These are phyloP conservation scores for Aspergillus sojae DNA, from an alignment of 2,329 filamentous ascomycete genomes.

Conservation along the genomic window DNA sequence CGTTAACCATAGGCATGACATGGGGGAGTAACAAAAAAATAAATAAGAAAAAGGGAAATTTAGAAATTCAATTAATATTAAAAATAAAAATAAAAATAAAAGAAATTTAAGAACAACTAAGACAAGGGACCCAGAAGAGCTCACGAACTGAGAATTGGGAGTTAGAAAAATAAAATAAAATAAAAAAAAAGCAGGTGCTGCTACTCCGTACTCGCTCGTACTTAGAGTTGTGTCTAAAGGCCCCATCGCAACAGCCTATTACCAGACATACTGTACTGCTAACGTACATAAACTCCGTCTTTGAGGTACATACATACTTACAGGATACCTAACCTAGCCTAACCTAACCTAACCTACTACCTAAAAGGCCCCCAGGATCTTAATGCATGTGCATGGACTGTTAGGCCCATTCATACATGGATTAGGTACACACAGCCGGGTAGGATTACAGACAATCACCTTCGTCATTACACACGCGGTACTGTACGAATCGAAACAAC, in stretches of 20 bases:
- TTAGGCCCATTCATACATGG: slow-evolving; percentile 1
- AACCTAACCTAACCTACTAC: background rate
- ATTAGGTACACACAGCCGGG: background rate
- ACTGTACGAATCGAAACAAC: background rate
- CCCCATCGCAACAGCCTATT: background rate
- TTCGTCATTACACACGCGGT: background rate
- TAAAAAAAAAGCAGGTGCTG: slow-evolving; percentile 5
- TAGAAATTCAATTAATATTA: slow-evolving; percentile 4
- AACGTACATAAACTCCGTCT: slow-evolving; percentile 6
- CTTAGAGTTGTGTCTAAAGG: background rate
- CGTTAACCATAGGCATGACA: background rate
- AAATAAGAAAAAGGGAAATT: slow-evolving; percentile 7
- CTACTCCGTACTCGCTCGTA: background rate
- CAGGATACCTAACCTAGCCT: slow-evolving; percentile 2
- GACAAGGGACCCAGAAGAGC: slow-evolving; percentile 21
- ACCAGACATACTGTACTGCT: background rate
- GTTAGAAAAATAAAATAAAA: background rate
- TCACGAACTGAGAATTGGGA: slow-evolving; percentile 5
- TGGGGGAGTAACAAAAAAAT: background rate
- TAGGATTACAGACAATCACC: background rate
- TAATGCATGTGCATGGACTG: slow-evolving; percentile 2
- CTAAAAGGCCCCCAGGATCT: slow-evolving; percentile 3
- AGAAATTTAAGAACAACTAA: slow-evolving; percentile 18
- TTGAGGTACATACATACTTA: slow-evolving; percentile 3
- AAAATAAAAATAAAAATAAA: background rate